Base-by-base conservation (phyloP, 352 stramenopile species). In the Globisporangium echinulatum region DNA sequence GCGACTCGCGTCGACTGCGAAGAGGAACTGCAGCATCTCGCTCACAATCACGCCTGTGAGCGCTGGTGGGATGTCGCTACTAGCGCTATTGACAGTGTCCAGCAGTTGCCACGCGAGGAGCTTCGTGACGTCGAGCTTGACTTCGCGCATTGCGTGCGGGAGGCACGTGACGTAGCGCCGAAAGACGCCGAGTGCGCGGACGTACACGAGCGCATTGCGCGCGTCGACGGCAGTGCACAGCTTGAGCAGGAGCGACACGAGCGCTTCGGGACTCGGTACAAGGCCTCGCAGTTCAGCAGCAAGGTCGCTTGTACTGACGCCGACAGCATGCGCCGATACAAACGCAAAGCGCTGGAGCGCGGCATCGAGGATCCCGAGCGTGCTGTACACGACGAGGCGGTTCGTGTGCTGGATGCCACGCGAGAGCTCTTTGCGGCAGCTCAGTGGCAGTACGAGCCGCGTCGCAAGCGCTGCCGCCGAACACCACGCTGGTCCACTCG, bases 61-160 rank as follows among this genome's bases (percentile, higher is more conserved):
- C 11, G 70, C 67, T 8, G n/a, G 59, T 25, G 44, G 19, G 4
- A 37, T n/a, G 6, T 39, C 13, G 25, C 6, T 37, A 13, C 11
- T 39, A 46, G 36, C 13, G 14, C 48, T 56, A 0, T 38, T 51
- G 8, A 52, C 49, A 19, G n/a, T 42, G 19, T 85, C 66, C 13
- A 92, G 67, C 42, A 75, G 75, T 14, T 70, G 63, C 77, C 78
- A 92, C 0, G 65, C 63, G 3, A 93, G 61, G n/a, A 88, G 71
- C 69, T 95, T 95, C 10, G 86, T 85, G 25, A 93, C 84, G 64
- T 95, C 86, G 43, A 89, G 72, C 63, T 95, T 95, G 9, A 88
- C 74, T 39, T 95, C 86, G 38, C 72, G 71, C 82, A 92, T 95
- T 2, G 73, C 61, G 11, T 87, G 71, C 0, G 84, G 82, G 8